These are phyloP conservation scores for Penicillium nordicum DNA, from an alignment of 2,329 filamentous ascomycete species.

Conservation along the genomic window DNA sequence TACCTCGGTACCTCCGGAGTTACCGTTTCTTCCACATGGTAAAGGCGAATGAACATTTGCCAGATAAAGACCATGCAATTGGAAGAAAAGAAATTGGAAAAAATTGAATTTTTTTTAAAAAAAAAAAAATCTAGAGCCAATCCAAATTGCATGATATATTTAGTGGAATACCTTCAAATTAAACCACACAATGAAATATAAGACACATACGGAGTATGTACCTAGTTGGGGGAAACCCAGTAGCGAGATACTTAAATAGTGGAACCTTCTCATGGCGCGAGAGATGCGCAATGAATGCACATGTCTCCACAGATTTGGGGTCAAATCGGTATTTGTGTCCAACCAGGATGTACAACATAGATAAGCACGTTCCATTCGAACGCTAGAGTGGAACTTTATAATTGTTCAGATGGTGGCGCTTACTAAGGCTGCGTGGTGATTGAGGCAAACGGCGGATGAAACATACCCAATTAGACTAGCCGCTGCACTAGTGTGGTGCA, in stretches of 20 bases:
- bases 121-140: neutral
- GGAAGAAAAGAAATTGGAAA: neutral
- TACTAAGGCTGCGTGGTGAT: neutral
- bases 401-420: neutral
- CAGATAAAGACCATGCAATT: neutral
- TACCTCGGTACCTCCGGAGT: too few relatives aligned
- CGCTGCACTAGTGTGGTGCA: neutral
- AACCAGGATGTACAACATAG: neutral
- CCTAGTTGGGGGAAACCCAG: neutral
- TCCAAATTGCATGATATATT: neutral
- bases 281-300: neutral
- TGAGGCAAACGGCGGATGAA: neutral
- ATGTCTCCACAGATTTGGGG: neutral
- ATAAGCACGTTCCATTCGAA: neutral
- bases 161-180: neutral
- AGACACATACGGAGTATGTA: neutral
- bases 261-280: neutral
- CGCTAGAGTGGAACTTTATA: neutral
- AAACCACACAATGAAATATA: neutral
- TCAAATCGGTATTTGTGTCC: neutral
- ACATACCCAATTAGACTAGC: neutral
- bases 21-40: too few relatives aligned
- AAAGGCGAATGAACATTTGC: too few relatives aligned
- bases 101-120: too few relatives aligned
- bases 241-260: neutral